Conservation (phyloP, 192 early-diverging fungal genomes). For the Phlyctochytrium arcticum region DNA sequence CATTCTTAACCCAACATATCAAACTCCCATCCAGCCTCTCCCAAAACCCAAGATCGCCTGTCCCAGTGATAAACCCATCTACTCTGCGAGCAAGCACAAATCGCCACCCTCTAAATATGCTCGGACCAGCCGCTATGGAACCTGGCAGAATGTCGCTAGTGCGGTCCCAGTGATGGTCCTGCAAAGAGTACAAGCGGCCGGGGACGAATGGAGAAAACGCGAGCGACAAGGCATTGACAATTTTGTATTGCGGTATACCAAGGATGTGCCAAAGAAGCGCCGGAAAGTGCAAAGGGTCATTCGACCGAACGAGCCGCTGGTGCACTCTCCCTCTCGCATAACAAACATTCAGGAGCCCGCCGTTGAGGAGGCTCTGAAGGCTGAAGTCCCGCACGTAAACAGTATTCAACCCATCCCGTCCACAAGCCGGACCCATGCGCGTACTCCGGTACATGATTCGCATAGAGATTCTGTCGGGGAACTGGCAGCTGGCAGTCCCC, state of each 20-base stretch:
- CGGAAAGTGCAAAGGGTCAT: neutral
- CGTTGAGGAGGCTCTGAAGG: too few relatives aligned
- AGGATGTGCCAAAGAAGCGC: neutral
- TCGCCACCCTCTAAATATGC: conserved; percentile 28
- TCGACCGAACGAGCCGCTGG: too few relatives aligned
- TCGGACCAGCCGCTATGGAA: conserved; percentile 28
- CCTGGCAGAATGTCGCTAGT: conserved; percentile 32
- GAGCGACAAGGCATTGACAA: neutral
- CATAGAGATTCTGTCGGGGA: neutral
- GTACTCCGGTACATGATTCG: too few relatives aligned
- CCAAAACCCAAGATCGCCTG: conserved; percentile 37
- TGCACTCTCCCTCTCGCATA: neutral
- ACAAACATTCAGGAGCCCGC: neutral
- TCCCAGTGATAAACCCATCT: conserved; percentile 37
- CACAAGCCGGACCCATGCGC: too few relatives aligned
- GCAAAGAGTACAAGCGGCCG: conserved; percentile 12
- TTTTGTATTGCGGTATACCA: conserved; percentile 22
- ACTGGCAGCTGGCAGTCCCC: neutral
- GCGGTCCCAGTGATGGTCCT: neutral
- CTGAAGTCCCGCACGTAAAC: too few relatives aligned
- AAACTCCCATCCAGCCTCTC: conserved; percentile 24
- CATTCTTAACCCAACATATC: conserved; percentile 33
- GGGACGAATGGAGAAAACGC: neutral
- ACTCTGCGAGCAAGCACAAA: conserved; percentile 32
- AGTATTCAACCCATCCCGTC: too few relatives aligned